Base-by-base conservation (phyloP, 768 basidiomycete genomes). In the Pleurotus tuber-regium region DNA sequence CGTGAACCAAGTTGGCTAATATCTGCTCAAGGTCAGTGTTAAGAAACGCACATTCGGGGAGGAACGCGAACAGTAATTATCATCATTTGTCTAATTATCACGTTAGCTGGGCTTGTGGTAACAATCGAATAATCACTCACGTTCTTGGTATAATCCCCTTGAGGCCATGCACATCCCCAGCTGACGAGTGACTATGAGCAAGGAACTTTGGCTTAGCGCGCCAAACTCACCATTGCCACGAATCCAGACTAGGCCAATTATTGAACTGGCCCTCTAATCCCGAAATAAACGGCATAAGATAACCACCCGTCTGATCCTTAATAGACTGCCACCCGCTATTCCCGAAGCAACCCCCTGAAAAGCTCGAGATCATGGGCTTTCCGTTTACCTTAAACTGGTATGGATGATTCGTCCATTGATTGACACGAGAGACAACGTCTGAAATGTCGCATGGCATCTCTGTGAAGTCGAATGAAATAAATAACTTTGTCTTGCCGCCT, bases 101-200 rank as follows among this genome's bases (percentile, higher is more conserved):
- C 21, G 19, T 48, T 24, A 48, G 46, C 19, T 56, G 55, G 39
- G 43, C 30, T n/a, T n/a, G n/a, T n/a, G n/a, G n/a, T n/a, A n/a
- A n/a, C n/a, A n/a, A 26, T 54, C 52, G 7, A 51, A 10, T 4
- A 8, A 30, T 31, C 5, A 61, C 71, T 51, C 50, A 76, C 78
- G 33, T 65, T 74, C 58, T 78, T 76, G 4, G 69, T 66, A 11
- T 60, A 57, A 52, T 76, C 63, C 0, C 76, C 72, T 55, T 77
- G 70, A 1, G 83, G 82, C 82, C 82, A 86, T 4, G 79, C 82
- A 62, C 79, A 77, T 62, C 83, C 81, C 81, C 82, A 83, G 68
- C 75, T 73, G 43, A 30, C 9, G 19, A 36, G 42, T 7, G 23
- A 21, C 7, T n/a, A 6, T 43, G 12, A 53, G 10, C 28, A 42